These are phyloP conservation scores for Hordeum marinum DNA, from an alignment of 176 grass and related monocot species.

Conservation along the genomic window DNA sequence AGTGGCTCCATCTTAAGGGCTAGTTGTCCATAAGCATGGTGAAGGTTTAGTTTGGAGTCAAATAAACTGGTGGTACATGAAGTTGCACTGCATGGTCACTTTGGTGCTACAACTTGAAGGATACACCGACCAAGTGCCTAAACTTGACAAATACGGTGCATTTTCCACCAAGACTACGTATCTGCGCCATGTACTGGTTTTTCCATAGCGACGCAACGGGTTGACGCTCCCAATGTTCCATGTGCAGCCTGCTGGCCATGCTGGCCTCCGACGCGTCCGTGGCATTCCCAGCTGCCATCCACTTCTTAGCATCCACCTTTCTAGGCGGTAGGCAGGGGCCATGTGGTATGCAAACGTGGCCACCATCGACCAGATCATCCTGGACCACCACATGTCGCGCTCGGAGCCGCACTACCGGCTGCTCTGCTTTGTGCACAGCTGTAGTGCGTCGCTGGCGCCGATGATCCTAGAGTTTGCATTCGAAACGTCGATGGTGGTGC, in stretches of 20 bases:
- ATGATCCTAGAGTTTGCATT: slow-evolving; percentile 57
- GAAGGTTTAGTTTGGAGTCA: background rate
- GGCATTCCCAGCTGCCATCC: slow-evolving; percentile 42
- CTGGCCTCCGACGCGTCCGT: slow-evolving; percentile 57
- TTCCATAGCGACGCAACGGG: slow-evolving; percentile 50
- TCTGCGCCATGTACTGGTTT: slow-evolving; percentile 62
- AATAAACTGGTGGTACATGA: background rate
- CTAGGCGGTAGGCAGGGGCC: slow-evolving; percentile 54
- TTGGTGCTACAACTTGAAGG: too few species aligned
- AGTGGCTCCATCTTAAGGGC: background rate
- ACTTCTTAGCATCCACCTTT: slow-evolving; percentile 82
- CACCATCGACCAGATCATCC: slow-evolving; percentile 92
- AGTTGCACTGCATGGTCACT: too few species aligned
- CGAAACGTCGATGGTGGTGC: slow-evolving; percentile 54
- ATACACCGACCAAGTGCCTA: background rate
- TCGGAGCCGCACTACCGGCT: slow-evolving; percentile 31
- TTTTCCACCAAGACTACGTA: background rate
- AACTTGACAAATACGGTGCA: background rate
- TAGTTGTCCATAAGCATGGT: too few species aligned
- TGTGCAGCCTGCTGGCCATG: slow-evolving; percentile 65
- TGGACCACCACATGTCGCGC: slow-evolving; percentile 53
- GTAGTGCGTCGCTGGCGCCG: slow-evolving; percentile 78
- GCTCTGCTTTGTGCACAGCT: slow-evolving; percentile 88
- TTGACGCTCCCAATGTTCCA: slow-evolving; percentile 82
- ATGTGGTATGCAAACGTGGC: slow-evolving; percentile 92